A percentile compares a stretch with the other conserved stretches of the same genome.
Evolutionary conservation across 176 grass and related monocot genomes (phyloP).

Genomic region (Hyparrhenia diplandra): DNA sequence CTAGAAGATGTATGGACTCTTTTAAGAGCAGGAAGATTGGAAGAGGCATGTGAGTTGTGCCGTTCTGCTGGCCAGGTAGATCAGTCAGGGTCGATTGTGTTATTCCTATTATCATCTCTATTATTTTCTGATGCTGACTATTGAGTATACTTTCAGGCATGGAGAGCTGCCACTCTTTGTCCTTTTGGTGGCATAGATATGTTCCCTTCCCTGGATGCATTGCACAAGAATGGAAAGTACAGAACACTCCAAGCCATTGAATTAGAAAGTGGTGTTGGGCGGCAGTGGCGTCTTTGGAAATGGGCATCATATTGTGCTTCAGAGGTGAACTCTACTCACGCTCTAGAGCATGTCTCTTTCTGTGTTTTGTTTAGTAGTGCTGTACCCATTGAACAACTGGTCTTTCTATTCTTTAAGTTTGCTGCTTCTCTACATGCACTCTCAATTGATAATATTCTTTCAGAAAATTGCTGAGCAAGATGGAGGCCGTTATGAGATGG

Average conservation of each 20-base stretch:
- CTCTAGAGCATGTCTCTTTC: background rate
- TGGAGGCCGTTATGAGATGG: slow-evolving; percentile 93
- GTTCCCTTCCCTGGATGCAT: slow-evolving; percentile 76
- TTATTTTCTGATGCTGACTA: background rate
- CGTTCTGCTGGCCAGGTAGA: slow-evolving; percentile 91
- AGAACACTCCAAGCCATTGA: slow-evolving; percentile 87
- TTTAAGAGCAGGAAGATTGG: slow-evolving; percentile 84
- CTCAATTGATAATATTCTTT: slow-evolving; percentile 22
- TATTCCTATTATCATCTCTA: background rate
- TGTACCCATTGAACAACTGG: slow-evolving; percentile 2
- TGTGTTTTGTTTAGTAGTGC: background rate
- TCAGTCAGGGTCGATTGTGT: slow-evolving; percentile 6
- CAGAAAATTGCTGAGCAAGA: slow-evolving; percentile 98
- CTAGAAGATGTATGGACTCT: slow-evolving; percentile 97
- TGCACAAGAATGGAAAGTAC: slow-evolving; percentile 77
- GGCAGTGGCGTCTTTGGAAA: slow-evolving; percentile 94
- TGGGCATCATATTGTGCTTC: slow-evolving; percentile 98
- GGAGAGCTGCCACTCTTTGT: slow-evolving; percentile 89
- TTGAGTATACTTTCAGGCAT: slow-evolving; percentile 56
- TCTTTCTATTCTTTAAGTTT: slow-evolving; percentile 11
- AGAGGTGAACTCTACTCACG: slow-evolving; percentile 48
- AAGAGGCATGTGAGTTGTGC: slow-evolving; percentile 91
- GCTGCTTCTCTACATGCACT: slow-evolving; percentile 16
- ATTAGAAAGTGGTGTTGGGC: slow-evolving; percentile 83
- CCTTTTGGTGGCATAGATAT: slow-evolving; percentile 88